Conservation (phyloP, 1,284 basidiomycete species). For the Ustilago crameri region DNA sequence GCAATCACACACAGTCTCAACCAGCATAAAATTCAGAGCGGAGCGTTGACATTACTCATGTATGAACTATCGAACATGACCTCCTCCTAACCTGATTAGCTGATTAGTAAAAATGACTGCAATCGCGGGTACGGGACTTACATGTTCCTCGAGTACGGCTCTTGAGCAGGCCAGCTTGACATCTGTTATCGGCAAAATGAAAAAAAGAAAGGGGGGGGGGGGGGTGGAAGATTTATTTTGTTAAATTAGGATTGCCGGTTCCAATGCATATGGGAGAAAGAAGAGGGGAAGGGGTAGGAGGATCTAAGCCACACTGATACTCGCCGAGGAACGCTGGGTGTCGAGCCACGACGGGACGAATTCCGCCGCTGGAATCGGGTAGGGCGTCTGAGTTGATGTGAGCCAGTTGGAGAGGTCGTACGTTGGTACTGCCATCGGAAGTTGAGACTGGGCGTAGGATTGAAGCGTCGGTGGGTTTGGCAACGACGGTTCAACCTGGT, state of each 20-base stretch:
- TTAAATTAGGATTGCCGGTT: slow-evolving; percentile 51
- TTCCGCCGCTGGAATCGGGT: background rate
- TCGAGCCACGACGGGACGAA: background rate
- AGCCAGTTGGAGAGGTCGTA: background rate
- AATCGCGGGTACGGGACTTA: slow-evolving; percentile 5
- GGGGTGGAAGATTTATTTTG: slow-evolving; percentile 19
- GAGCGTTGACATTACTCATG: no score
- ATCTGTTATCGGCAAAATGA: slow-evolving; percentile 33
- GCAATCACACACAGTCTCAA: no score
- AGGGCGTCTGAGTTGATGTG: background rate
- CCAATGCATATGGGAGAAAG: slow-evolving; percentile 4
- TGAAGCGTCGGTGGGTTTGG: background rate
- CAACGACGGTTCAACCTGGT: background rate
- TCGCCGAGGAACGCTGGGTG: slow-evolving; percentile 29
- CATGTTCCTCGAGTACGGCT: slow-evolving; percentile 5
- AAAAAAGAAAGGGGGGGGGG: background rate
- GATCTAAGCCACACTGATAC: slow-evolving; percentile 27
- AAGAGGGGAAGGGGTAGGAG: background rate
- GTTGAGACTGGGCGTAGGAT: background rate
- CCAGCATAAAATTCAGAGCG: no score
- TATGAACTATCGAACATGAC: no score
- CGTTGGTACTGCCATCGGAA: background rate
- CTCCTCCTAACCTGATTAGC: no score
- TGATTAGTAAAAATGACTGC: background rate
- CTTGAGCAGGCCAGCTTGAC: background rate